Evolutionary conservation across 257 asterid genomes (phyloP).

Genomic region (Nicotiana benthamiana): DNA sequence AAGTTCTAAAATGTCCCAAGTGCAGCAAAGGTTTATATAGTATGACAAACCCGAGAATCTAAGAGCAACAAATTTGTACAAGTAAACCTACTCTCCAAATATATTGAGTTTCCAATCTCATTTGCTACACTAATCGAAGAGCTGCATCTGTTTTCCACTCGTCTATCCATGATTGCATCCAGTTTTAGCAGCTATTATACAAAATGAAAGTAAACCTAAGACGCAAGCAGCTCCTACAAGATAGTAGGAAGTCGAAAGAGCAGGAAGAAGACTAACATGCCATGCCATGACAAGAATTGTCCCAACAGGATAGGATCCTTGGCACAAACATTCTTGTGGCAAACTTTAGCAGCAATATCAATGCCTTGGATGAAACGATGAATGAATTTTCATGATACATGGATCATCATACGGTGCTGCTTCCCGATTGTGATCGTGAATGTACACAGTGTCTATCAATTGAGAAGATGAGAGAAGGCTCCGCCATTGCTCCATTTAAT

Average conservation of each 20-base stretch:
- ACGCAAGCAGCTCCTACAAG: background rate
- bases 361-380: background rate
- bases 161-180: background rate
- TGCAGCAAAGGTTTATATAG: background rate
- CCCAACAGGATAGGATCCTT: background rate
- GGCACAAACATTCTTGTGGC: background rate
- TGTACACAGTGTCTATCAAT: conserved; percentile 55
- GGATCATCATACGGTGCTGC: background rate
- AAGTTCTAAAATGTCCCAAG: background rate
- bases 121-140: background rate
- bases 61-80: background rate
- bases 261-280: background rate
- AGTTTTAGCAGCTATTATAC: background rate
- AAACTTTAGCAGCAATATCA: background rate
- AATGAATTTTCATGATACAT: conserved; percentile 2
- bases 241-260: background rate
- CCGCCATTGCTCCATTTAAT: conserved; percentile 98
- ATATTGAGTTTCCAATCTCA: background rate
- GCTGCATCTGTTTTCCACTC: background rate
- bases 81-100: background rate
- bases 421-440: conserved; percentile 23
- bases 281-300: background rate
- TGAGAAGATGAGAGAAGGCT: conserved; percentile 58
- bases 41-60: background rate
- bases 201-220: background rate